Percentiles rank a stretch among this genome's conserved stretches.
These are phyloP conservation scores for Closterium sp. DNA, from an alignment of 139 green algal genomes.

Conservation along the genomic window DNA sequence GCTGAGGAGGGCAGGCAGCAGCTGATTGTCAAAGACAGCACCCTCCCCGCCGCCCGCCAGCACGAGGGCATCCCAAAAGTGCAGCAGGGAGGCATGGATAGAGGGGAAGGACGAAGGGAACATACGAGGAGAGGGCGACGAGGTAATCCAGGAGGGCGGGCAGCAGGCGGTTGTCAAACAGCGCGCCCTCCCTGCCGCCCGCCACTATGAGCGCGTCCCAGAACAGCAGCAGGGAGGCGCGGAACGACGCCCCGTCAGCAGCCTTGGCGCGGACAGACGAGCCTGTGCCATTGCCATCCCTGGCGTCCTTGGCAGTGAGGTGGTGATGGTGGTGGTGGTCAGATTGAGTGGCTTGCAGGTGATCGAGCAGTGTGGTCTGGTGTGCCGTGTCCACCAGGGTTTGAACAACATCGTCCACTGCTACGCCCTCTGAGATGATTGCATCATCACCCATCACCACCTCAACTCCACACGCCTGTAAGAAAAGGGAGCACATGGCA, in stretches of 20 bases:
- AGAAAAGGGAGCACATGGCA: background rate
- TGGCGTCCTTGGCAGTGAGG: background rate
- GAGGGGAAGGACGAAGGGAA: background rate
- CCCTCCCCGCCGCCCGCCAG: constrained; percentile 16
- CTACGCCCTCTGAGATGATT: constrained; percentile 26
- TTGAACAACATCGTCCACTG: constrained; percentile 36
- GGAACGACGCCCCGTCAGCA: constrained; percentile 13
- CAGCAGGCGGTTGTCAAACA: constrained; percentile 35
- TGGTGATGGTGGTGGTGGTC: background rate
- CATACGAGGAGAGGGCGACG: constrained; percentile 39
- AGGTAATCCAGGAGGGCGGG: constrained; percentile 41
- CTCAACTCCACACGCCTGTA: constrained; percentile 17
- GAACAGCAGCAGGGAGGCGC: constrained; percentile 33
- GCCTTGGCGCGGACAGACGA: constrained; percentile 15
- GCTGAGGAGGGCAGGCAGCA: constrained; percentile 35
- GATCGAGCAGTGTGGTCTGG: background rate
- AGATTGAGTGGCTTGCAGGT: background rate
- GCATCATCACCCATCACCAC: constrained; percentile 24
- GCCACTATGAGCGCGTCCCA: constrained; percentile 36
- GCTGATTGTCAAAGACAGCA: constrained; percentile 31
- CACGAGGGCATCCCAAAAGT: too few species aligned
- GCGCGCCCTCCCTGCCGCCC: constrained; percentile 21
- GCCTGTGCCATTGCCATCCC: constrained; percentile 34
- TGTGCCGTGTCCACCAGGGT: constrained; percentile 25
- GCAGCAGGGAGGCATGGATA: background rate